phyloP scores from a whole-genome alignment of 352 stramenopile genomes.

The Globisporangium orthogonon region DNA sequence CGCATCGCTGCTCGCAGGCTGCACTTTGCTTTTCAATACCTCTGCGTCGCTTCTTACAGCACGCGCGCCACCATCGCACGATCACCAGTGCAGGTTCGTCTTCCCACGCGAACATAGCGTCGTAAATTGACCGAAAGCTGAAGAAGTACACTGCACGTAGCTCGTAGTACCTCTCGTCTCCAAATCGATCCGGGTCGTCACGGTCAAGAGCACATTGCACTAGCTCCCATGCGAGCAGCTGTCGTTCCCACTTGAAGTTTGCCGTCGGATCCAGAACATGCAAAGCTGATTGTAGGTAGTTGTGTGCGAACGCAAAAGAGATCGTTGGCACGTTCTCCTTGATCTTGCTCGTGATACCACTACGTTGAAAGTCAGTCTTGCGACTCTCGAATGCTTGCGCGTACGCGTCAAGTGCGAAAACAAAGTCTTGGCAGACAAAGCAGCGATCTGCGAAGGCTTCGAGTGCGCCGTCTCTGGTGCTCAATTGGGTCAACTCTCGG shows the following conservation, averaged over 20 bases:
- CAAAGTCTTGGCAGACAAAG: conserved; percentile 24
- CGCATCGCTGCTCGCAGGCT: background rate
- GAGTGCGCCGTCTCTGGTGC: conserved; percentile 1
- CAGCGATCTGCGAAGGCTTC: conserved; percentile 17
- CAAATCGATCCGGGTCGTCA: conserved; percentile 8
- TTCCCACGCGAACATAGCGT: conserved; percentile 28
- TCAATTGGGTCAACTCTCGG: background rate
- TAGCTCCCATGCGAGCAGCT: conserved; percentile 23
- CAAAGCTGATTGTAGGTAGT: conserved; percentile 19
- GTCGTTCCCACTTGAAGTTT: conserved; percentile 14
- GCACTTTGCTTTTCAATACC: background rate
- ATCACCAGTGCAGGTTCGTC: conserved; percentile 24
- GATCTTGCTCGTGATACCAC: background rate
- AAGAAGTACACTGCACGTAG: conserved; percentile 23
- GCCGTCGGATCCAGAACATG: conserved; percentile 18
- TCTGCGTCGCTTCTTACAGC: background rate
- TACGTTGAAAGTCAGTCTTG: background rate
- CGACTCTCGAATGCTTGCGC: background rate
- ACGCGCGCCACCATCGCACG: conserved; percentile 24
- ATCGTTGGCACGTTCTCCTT: background rate
- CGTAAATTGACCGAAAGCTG: conserved; percentile 30
- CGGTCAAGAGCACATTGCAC: conserved; percentile 6
- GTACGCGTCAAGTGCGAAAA: conserved; percentile 36
- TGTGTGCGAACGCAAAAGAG: conserved; percentile 16
- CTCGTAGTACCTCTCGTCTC: conserved; percentile 23